Base-by-base conservation (phyloP, 2,329 filamentous ascomycete species). In the Amauroascus verrucosus region DNA sequence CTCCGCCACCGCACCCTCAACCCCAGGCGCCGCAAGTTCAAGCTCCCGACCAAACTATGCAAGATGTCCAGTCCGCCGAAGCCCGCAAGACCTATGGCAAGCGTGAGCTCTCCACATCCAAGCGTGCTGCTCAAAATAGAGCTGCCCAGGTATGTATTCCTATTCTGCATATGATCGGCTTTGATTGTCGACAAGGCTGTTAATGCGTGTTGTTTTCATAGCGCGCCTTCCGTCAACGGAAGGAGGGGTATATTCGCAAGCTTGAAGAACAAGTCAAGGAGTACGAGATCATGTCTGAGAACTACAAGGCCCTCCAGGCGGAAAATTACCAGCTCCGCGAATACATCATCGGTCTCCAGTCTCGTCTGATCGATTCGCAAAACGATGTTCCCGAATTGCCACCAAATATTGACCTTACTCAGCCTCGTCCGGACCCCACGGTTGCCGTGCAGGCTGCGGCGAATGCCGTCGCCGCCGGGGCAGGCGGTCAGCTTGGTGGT, bases 171-270 rank as follows among this genome's bases (percentile, higher is more conserved):
- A 24, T 22, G 18, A 32, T n/a, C 11, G 26, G 13, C 38, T n/a
- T 33, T 24, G 6, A 46, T 38, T n/a, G 18, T 4, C 7, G n/a
- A 18, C 6, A 22, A 32, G 3, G 16, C 20, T 32, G 51, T 37
- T 18, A 38, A 20, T 22, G 6, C 18, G 44, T 54, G 18, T n/a
- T 48, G 38, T 26, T 40, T 38, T 1, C 40, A 59, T 63, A 98
- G 91, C 83, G 93, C 67, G 93, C 93, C 40, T 98, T 98, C 72
- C 87, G 93, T 40, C 90, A 97, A 72, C 86, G 93, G 58, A 98
- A 98, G 68, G 93, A 98, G 71, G 87, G 88, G 44, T 96, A 98
- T 69, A 98, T 98, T 70, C 95, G 95, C 75, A 94, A 95, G 68
- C 79, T 98, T 6, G 93, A 98, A 71, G 86, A 93, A 66, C 88